A percentile compares a stretch with the other conserved stretches of the same genome.
Conservation (phyloP, 1,284 basidiomycete genomes). For the Tremellales sp. region DNA sequence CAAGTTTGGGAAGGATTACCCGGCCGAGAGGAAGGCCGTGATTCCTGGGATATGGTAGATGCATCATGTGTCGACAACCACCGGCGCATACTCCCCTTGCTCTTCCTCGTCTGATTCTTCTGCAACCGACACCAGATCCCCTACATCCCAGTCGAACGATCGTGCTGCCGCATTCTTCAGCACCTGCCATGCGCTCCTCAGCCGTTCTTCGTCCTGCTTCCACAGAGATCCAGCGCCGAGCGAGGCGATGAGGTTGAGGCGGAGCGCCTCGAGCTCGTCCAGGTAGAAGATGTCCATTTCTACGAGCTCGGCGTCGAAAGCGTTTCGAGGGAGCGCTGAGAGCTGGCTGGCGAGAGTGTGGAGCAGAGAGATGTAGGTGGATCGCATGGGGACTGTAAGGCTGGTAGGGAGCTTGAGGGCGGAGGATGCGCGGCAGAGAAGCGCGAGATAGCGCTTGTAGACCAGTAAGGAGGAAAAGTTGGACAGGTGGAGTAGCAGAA, state of each 20-base stretch:
- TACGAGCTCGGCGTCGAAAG: constrained; percentile 49
- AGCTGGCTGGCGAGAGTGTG: constrained; percentile 40
- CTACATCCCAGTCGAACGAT: constrained; percentile 34
- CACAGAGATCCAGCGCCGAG: constrained; percentile 6
- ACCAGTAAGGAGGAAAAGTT: constrained; percentile 46
- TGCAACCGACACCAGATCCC: constrained; percentile 2
- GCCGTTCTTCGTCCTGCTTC: constrained; percentile 4
- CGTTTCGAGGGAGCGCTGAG: constrained; percentile 34
- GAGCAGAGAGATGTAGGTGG: constrained; percentile 25
- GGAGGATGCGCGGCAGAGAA: constrained; percentile 38
- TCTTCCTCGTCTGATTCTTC: constrained; percentile 37
- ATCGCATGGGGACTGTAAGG: not conserved
- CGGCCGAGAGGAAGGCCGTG: constrained; percentile 60
- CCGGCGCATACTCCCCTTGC: constrained; percentile 48
- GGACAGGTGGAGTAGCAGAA: constrained; percentile 48
- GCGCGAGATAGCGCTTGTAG: constrained; percentile 47
- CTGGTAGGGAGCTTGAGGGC: constrained; percentile 18
- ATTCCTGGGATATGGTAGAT: constrained; percentile 61
- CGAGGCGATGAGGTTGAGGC: constrained; percentile 19
- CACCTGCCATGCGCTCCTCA: constrained; percentile 10
- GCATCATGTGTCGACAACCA: constrained; percentile 36
- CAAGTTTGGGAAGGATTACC: constrained; percentile 65
- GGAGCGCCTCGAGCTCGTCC: constrained; percentile 40
- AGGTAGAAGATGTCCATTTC: constrained; percentile 46
- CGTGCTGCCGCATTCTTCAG: constrained; percentile 10